phyloP scores from a whole-genome alignment of 2,329 filamentous ascomycete species.

The Fusarium luffae region DNA sequence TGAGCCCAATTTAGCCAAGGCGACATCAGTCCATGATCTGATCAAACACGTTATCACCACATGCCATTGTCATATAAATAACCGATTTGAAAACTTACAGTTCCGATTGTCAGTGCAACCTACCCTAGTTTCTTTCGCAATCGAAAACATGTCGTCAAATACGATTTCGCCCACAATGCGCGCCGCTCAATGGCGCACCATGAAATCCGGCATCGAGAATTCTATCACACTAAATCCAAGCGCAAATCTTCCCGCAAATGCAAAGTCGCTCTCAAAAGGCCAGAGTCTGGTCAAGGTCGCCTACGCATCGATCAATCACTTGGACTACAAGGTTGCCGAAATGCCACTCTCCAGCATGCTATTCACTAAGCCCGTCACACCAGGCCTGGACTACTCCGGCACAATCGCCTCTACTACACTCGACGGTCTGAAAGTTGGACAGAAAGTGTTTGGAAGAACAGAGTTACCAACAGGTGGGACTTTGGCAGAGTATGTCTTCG shows the following conservation, averaged over 20 bases:
- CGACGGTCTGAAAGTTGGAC: not conserved
- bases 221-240: too few relatives aligned
- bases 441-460: constrained; percentile 29
- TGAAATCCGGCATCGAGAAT: constrained; percentile 30
- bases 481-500: constrained; percentile 32
- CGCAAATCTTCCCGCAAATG: not conserved
- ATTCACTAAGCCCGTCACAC: constrained; percentile 23
- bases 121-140: too few relatives aligned
- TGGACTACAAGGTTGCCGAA: constrained; percentile 35
- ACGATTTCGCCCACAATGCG: too few relatives aligned
- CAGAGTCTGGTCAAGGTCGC: constrained; percentile 30
- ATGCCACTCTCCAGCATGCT: constrained; percentile 24
- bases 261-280: not conserved
- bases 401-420: constrained; percentile 15
- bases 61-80: too few relatives aligned
- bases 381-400: constrained; percentile 37
- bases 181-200: constrained; percentile 33
- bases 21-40: constrained; percentile 7
- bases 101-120: too few relatives aligned
- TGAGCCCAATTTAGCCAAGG: constrained; percentile 4
- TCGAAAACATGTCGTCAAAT: too few relatives aligned
- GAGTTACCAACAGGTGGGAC: constrained; percentile 16
- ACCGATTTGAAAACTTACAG: too few relatives aligned
- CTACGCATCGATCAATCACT: constrained; percentile 38
- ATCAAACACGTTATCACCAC: constrained; percentile 11